Base-by-base conservation (phyloP, 352 stramenopile genomes). In the Globisporangium camurandrum region DNA sequence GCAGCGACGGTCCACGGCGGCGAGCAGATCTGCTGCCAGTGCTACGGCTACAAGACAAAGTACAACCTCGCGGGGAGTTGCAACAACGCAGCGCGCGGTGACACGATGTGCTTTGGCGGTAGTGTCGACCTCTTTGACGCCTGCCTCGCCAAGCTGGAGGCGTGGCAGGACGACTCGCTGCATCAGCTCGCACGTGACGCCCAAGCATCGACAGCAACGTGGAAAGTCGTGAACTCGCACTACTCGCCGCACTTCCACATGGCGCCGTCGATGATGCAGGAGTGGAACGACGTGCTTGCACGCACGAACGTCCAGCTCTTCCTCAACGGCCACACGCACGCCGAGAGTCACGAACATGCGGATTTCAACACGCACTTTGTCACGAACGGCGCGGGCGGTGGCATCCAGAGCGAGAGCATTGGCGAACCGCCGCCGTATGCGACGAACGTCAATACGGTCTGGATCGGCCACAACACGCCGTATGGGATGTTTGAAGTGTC, bases 181-280 rank as follows among this genome's bases (percentile, higher is more conserved):
- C 61, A 58, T n/a, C 69, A 86, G 51, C 60, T 85, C 43, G 51
- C 49, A 8, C 47, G 60, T 7, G 78, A 90, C 41, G 67, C 75
- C 31, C 66, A 64, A 37, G 60, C 56, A 8, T 86, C 73, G 4
- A 80, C 56, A 0, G 76, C 76, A 5, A 84, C 70, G 23, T 88
- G 72, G 71, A 88, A 88, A 54, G 47, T 86, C 49, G 71, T 88
- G 38, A 86, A 86, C 51, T 76, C 76, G n/a, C 73, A 88, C 61
- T 85, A 88, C 60, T 84, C 71, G 19, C 76, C 76, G 26, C 70
- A 84, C 50, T 84, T 83, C 40, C 75, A 87, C 68, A 85, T 87
- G 72, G 56, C 59, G 9, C 78, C 75, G 24, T 51, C 57, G n/a
- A 77, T 84, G 66, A 86, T 86, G 71, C 50, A 62, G 19, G 65